These are phyloP conservation scores for Knoxdaviesia proteae DNA, from an alignment of 2,329 filamentous ascomycete species.

Conservation along the genomic window DNA sequence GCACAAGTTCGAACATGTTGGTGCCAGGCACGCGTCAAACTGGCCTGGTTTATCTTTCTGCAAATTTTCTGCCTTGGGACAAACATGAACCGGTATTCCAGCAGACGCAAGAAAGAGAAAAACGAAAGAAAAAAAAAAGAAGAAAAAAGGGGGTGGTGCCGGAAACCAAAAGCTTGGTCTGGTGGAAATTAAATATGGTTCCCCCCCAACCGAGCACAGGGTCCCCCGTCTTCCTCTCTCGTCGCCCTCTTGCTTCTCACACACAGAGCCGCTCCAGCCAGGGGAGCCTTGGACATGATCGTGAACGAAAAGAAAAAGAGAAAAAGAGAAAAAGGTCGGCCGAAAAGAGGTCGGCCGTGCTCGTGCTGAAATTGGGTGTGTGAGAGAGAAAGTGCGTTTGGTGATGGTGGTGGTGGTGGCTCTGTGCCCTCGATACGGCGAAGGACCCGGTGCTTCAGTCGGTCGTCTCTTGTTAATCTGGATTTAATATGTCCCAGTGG, in stretches of 20 bases:
- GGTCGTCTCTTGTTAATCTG: too few species aligned
- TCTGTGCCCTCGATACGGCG: too few species aligned
- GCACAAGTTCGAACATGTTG: too few species aligned
- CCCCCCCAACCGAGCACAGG: neutral
- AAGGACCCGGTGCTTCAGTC: too few species aligned
- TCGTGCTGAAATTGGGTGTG: neutral
- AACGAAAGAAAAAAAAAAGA: neutral
- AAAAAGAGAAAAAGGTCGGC: too few species aligned
- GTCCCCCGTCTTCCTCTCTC: neutral
- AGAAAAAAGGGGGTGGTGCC: neutral
- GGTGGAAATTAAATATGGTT: neutral
- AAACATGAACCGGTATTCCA: neutral
- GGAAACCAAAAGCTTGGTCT: neutral
- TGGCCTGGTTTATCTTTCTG: too few species aligned
- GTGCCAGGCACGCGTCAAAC: too few species aligned
- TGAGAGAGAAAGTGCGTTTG: too few species aligned
- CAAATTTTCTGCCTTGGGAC: neutral
- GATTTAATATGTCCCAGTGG: too few species aligned
- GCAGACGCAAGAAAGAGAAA: neutral
- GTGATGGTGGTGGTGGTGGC: too few species aligned
- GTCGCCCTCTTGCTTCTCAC: neutral
- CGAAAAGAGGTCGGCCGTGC: neutral
- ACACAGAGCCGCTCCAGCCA: too few species aligned
- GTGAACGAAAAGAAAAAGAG: neutral
- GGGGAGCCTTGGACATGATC: neutral